phyloP scores from a whole-genome alignment of 495 filamentous ascomycete species.

The Neurospora sublineolata region DNA sequence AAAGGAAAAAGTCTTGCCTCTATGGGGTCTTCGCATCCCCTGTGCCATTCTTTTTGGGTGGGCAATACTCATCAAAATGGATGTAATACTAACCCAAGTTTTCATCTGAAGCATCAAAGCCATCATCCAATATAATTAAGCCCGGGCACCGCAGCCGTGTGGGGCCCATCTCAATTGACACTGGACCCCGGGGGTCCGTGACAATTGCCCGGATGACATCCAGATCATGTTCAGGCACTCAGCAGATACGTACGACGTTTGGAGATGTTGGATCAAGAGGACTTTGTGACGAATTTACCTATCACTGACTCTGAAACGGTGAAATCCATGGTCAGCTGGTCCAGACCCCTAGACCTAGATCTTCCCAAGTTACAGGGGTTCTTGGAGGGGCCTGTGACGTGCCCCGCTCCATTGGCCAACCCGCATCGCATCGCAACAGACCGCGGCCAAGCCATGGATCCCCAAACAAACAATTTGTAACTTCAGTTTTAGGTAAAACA shows the following conservation, averaged over 20 bases:
- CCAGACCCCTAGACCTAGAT: no score
- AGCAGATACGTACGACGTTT: not conserved
- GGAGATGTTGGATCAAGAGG: not conserved
- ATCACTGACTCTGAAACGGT: not conserved
- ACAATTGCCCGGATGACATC: not conserved
- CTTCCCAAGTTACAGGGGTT: no score
- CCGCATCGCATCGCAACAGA: not conserved
- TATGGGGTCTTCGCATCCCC: no score
- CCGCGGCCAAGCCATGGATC: not conserved
- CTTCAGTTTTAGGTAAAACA: not conserved
- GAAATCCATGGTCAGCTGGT: no score
- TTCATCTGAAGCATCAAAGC: no score
- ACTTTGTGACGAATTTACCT: not conserved
- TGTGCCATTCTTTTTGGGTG: no score
- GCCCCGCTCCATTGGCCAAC: not conserved
- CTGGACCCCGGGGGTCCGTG: not conserved
- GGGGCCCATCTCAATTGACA: not conserved
- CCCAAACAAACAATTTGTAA: not conserved
- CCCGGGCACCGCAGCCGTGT: not conserved
- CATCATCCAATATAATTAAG: no score
- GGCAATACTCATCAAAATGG: no score
- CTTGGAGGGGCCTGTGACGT: not conserved
- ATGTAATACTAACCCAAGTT: no score
- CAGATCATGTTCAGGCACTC: not conserved
- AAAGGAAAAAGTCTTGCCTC: no score